These are phyloP conservation scores for Obba rivulosa DNA, from an alignment of 768 basidiomycete genomes.

Conservation along the genomic window DNA sequence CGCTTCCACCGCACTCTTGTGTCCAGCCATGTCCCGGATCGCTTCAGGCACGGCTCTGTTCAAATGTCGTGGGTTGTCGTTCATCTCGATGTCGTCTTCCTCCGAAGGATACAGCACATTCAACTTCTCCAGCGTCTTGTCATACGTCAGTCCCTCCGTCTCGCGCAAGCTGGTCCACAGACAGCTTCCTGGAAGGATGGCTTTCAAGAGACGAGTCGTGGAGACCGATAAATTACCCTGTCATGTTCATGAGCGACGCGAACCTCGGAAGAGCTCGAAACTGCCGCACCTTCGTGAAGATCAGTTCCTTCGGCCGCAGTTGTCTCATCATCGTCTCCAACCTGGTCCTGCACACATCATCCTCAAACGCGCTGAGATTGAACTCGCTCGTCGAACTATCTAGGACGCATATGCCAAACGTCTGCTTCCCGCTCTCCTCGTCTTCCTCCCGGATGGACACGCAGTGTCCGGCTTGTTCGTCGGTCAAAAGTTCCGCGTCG, in stretches of 20 bases:
- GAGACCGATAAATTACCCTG: conserved; percentile 84
- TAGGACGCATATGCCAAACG: conserved; percentile 85
- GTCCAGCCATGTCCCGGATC: conserved; percentile 68
- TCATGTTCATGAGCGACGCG: not conserved
- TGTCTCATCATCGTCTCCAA: conserved; percentile 93
- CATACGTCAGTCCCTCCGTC: conserved; percentile 77
- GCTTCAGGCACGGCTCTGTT: conserved; percentile 52
- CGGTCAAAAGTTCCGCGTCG: conserved; percentile 80
- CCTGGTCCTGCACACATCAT: conserved; percentile 89
- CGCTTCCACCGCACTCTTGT: conserved; percentile 69
- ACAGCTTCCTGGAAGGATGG: conserved; percentile 72
- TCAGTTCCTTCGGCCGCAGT: conserved; percentile 84
- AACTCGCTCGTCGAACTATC: conserved; percentile 97
- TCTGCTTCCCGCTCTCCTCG: conserved; percentile 40
- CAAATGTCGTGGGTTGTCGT: conserved; percentile 37
- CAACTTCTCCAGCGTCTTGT: conserved; percentile 64
- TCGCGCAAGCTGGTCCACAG: conserved; percentile 85
- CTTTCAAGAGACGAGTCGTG: conserved; percentile 78
- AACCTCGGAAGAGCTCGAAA: not conserved
- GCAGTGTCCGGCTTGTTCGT: conserved; percentile 95
- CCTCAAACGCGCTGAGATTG: conserved; percentile 82
- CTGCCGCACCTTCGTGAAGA: conserved; percentile 73
- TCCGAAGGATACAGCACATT: conserved; percentile 54
- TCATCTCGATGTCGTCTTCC: conserved; percentile 39
- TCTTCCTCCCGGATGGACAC: conserved; percentile 73